phyloP scores from a whole-genome alignment of 129 eudicot genomes.

The Pittosporum tobira region DNA sequence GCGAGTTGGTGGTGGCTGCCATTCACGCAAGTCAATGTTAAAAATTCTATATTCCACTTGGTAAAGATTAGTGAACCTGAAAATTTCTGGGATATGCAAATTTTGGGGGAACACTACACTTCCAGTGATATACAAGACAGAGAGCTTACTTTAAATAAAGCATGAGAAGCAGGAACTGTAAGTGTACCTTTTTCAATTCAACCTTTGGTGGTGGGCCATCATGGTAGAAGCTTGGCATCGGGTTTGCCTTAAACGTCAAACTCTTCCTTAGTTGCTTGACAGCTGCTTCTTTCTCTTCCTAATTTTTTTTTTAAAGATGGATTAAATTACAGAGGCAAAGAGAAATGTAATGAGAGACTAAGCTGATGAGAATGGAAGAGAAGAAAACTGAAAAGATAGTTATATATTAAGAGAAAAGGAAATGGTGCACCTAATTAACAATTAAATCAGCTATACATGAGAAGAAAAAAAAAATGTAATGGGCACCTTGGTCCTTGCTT shows the following conservation, averaged over 20 bases:
- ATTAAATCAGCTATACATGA: background rate
- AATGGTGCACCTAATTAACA: background rate
- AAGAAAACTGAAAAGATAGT: background rate
- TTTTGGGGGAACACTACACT: background rate
- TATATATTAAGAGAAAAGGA: background rate
- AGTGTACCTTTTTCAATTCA: constrained; percentile 69
- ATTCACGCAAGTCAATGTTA: background rate
- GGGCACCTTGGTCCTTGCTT: constrained; percentile 70
- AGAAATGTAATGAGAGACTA: background rate
- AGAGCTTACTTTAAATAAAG: background rate
- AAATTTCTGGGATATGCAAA: background rate
- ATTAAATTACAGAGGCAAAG: background rate
- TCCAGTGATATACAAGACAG: background rate
- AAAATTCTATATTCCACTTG: background rate
- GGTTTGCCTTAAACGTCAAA: constrained; percentile 73
- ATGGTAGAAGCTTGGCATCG: constrained; percentile 93
- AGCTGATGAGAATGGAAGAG: background rate
- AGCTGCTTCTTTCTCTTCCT: constrained; percentile 90
- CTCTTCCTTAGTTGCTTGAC: constrained; percentile 71
- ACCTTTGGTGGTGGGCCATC: constrained; percentile 88
- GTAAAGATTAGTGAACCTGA: background rate
- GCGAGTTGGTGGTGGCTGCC: constrained; percentile 78
- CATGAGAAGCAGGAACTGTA: background rate
- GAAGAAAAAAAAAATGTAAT: background rate
- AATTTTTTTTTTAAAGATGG: background rate